Evolutionary conservation across 2,329 filamentous ascomycete species (phyloP), one percentile per base, ranked within the genome.

Genomic region (Magnaporthales sp.): DNA sequence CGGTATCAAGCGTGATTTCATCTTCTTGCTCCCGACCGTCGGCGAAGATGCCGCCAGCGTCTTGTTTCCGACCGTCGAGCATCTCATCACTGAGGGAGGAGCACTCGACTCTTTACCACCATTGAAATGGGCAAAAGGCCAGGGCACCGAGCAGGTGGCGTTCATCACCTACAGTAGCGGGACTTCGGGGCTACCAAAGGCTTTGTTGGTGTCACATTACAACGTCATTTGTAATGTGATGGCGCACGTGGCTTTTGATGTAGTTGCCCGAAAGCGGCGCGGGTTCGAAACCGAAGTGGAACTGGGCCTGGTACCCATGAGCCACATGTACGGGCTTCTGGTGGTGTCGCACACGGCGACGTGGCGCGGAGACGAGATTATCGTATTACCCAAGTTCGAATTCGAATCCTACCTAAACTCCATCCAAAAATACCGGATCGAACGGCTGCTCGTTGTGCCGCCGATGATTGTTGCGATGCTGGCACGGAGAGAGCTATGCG

Each of bases 401-500:
- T 81, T 94, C 65, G 78, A 81, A 24, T 77, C 79, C 0, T 86
- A 87, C 56, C 77, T 94, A 1, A 75, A 81, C 30, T 79, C 85
- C 0, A 89, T 93, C 62, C 84, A 91, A 73, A 83, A 79, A 24
- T 88, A 85, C 78, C 89, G 88, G 75, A 89, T 94, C 70, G 81
- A 80, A 63, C 80, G 80, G 11, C 79, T 94, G 88, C 89, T 75
- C 73, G 82, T 72, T n/a, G n/a, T n/a, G n/a, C 92, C 92, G 7
- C 92, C 92, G 0, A 93, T 96, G 72, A 87, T 96, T 67, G 91
- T 96, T 68, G 82, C 86, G 68, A 85, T 96, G 80, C 80, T 89
- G 26, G 91, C 90, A 69, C 88, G 86, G 71, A 81, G 83, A 60
- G 78, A 85, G 0, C 70, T 84, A 0, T 84, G 87, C 70, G 79